These are phyloP conservation scores for Trichoderma breve DNA, from an alignment of 2,329 filamentous ascomycete species.

Conservation along the genomic window DNA sequence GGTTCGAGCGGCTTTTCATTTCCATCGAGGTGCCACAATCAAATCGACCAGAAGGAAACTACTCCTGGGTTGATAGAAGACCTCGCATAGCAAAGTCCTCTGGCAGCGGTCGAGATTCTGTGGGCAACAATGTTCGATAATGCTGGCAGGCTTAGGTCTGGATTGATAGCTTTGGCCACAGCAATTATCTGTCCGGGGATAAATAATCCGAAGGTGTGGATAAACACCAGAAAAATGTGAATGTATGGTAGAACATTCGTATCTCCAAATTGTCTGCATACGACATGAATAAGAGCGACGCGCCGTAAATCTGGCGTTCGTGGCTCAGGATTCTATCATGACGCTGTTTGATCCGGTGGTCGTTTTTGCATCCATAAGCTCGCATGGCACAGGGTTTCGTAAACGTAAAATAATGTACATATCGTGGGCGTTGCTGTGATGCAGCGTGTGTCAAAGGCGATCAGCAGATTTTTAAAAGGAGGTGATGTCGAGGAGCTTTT, in stretches of 20 bases:
- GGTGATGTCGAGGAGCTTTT: neutral
- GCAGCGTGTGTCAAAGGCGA: neutral
- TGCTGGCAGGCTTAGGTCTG: slow-evolving; percentile 45
- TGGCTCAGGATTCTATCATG: slow-evolving; percentile 29
- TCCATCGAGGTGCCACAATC: neutral
- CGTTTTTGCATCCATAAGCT: neutral
- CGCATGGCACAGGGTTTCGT: neutral
- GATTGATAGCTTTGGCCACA: slow-evolving; percentile 37
- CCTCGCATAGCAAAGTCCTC: slow-evolving; percentile 67
- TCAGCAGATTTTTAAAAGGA: neutral
- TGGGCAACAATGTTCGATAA: slow-evolving; percentile 36
- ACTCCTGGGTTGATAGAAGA: neutral
- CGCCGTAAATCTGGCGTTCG: slow-evolving; percentile 31
- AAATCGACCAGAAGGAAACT: neutral
- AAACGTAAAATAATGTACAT: neutral
- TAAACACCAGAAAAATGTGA: slow-evolving; percentile 60
- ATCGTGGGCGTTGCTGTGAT: neutral
- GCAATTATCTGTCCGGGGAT: slow-evolving; percentile 39
- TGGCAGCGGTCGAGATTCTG: slow-evolving; percentile 54
- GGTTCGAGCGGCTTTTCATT: neutral
- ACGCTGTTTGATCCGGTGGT: neutral
- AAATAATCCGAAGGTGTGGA: slow-evolving; percentile 39
- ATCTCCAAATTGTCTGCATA: slow-evolving; percentile 53
- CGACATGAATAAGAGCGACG: slow-evolving; percentile 30
- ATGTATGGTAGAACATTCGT: slow-evolving; percentile 60